A percentile compares a stretch with the other conserved stretches of the same genome.
Conservation (phyloP, 306 rosid species). For the Sesbania bispinosa region DNA sequence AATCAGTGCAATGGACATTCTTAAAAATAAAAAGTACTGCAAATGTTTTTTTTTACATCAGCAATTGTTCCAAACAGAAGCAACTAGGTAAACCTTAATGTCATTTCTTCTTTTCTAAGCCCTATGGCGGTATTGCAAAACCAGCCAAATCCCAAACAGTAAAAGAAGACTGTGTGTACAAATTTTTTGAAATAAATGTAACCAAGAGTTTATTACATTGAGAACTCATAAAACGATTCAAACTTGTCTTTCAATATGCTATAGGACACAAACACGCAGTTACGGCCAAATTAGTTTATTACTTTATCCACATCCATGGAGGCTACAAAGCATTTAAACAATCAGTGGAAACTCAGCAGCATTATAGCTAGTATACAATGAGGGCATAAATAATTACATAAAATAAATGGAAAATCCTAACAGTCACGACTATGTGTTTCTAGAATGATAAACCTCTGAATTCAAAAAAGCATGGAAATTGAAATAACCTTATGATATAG, state of each 20-base stretch:
- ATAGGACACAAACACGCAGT: neutral
- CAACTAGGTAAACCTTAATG: neutral
- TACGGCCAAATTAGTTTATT: neutral
- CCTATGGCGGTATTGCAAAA: neutral
- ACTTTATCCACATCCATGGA: neutral
- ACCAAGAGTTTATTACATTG: neutral
- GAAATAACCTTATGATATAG: slow-evolving; percentile 87
- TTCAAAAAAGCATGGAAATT: neutral
- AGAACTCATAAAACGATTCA: neutral
- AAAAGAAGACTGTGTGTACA: neutral
- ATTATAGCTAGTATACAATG: neutral
- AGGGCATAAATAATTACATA: neutral
- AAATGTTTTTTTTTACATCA: neutral
- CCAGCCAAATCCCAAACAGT: neutral
- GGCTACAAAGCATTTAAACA: neutral
- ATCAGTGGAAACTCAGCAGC: neutral
- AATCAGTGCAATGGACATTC: neutral
- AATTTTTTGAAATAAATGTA: neutral
- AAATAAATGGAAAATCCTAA: neutral
- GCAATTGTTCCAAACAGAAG: slow-evolving; percentile 12
- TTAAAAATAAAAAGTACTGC: neutral
- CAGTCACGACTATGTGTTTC: neutral
- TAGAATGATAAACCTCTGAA: neutral
- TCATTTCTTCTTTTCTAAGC: neutral
- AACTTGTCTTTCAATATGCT: neutral